Evolutionary conservation across 768 basidiomycete species (phyloP), one percentile per base, ranked within the genome.

Genomic region (Chlorophyllum brunneum): DNA sequence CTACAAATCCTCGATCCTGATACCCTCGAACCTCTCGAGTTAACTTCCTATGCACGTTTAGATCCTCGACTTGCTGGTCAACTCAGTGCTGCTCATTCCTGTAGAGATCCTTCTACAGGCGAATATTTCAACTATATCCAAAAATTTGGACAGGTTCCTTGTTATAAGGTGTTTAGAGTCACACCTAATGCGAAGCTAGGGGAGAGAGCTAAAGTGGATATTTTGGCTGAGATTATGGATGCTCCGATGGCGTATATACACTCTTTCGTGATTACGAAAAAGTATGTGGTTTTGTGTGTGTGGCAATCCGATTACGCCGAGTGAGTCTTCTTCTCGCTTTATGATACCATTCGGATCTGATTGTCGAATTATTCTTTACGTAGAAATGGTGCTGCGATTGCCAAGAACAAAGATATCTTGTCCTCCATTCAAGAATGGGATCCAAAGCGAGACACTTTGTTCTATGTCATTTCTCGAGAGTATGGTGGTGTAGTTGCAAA

Each of bases 211-310:
- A 51, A 31, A 30, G 39, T 50, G 20, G 38, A 50, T 50, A 50
- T 50, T 24, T 34, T 51, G 24, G 40, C 41, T 27, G 41, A 43
- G 41, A 51, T 51, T 18, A 43, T 31, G 15, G 41, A 51, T 29
- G 40, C 40, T 13, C 50, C 40, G 10, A 51, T 51, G 50, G 40
- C 24, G 31, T 51, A 51, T 43, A 13, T 51, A 15, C 50, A 51
- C 9, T 51, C 50, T n/a, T 51, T 51, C 34, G 50, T 16, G 7
- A 5, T 43, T 8, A 50, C 49, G 29, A 41, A 31, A 23, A 50
- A 34, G 18, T 51, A 43, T 27, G 33, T 43, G n/a, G 40, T 43
- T n/a, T 8, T 36, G 22, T 26, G 31, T n/a, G 31, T 43, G 3
- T 51, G 50, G 50, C 41, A 51, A 31, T 43, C 31, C 11, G 50